Base-by-base conservation (phyloP, 345 rosid species). In the Arabis alpina region DNA sequence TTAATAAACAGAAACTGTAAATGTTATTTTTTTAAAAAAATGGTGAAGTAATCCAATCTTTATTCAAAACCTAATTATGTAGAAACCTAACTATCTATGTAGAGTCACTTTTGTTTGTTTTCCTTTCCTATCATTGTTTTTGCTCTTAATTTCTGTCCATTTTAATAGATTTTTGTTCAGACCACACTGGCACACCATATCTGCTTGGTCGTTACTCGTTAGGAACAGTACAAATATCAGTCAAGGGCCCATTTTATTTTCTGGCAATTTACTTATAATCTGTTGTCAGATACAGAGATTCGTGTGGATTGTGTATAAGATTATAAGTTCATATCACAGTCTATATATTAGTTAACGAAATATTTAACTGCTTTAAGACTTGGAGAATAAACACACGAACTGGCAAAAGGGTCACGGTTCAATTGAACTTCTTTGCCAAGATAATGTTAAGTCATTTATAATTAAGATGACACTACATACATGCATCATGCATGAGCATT, bases 181-280 rank as follows among this genome's bases (percentile, higher is more conserved):
- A 41, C 61, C 16, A 34, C 37, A 34, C 37, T 34, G 8, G 8
- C 37, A 34, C 7, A 40, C 8, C 3, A 57, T 6, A 40, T 59
- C 24, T 41, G 49, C 2, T 58, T 40, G 34, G n/a, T 41, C 62
- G 14, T 16, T 37, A 19, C 8, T 41, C 45, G 14, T 16, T 37
- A 19, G 15, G 40, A 54, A 30, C 12, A 30, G 12, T 60, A 60
- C 8, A 25, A 41, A 9, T 9, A 61, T 61, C 28, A 2, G 28
- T 30, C 43, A 47, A 63, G 44, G 55, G 4, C 7, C 13, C 55
- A 32, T 63, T 63, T 63, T 37, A 11, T 11, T 63, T 63, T 63
- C 12, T 32, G 32, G 32, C 5, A 32, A 32, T 4, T 5, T 32
- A 5, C 8, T 1, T 32, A 32, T 32, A 32, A 5, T 44, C 25